A percentile compares a stretch with the other conserved stretches of the same genome.
Evolutionary conservation across 176 grass and related monocot species (phyloP).

Genomic region (Hyparrhenia diplandra): DNA sequence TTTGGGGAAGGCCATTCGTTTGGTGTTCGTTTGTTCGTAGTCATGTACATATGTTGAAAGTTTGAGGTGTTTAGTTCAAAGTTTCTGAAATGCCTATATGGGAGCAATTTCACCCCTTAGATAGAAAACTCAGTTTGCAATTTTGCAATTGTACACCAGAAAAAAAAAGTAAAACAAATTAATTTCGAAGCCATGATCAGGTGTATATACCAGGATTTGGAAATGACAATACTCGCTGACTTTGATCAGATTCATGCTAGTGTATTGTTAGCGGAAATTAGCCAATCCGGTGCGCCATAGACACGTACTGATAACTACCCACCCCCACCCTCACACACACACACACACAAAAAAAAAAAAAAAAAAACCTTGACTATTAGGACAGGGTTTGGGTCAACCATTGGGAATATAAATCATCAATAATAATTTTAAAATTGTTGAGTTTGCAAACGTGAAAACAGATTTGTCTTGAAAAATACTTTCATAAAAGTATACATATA

Average conservation of each 20-base stretch:
- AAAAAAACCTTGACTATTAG: too few relatives aligned
- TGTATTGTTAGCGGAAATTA: background rate
- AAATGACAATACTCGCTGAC: background rate
- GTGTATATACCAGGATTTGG: background rate
- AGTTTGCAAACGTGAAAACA: too few relatives aligned
- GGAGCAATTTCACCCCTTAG: background rate
- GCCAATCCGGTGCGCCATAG: background rate
- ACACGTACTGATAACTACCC: background rate
- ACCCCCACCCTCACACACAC: too few relatives aligned
- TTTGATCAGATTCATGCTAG: background rate
- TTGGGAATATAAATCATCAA: too few relatives aligned
- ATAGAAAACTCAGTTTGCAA: background rate
- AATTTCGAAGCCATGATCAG: background rate
- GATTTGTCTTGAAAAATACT: too few relatives aligned
- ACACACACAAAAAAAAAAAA: too few relatives aligned
- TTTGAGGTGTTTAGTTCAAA: background rate
- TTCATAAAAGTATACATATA: too few relatives aligned
- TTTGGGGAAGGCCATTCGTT: constrained; percentile 18
- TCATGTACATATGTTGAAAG: constrained; percentile 33
- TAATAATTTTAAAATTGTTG: too few relatives aligned
- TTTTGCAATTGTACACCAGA: background rate
- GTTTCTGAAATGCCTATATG: background rate
- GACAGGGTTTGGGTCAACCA: too few relatives aligned
- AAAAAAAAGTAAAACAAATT: too few relatives aligned
- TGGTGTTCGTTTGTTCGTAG: constrained; percentile 26